A percentile compares a stretch with the other conserved stretches of the same genome.
These are phyloP conservation scores for Ilyonectria sp. DNA, from an alignment of 2,329 filamentous ascomycete species.

Conservation along the genomic window DNA sequence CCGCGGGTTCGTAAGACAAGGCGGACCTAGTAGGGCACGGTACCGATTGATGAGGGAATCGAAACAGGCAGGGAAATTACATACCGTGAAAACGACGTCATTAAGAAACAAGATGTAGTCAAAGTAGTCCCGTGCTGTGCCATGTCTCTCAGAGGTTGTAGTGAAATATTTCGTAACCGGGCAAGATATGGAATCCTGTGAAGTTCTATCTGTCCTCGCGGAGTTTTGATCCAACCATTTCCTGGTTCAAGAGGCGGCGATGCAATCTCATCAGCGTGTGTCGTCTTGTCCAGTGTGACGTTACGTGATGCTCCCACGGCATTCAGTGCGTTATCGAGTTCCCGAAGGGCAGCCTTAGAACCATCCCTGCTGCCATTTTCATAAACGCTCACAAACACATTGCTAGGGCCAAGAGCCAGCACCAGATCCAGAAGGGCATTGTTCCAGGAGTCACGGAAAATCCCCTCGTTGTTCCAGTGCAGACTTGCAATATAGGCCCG, in stretches of 20 bases:
- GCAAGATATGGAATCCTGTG: slow-evolving; percentile 79
- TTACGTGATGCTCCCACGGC: slow-evolving; percentile 65
- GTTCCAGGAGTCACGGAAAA: slow-evolving; percentile 75
- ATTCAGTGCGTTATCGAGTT: slow-evolving; percentile 69
- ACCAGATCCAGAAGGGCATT: slow-evolving; percentile 70
- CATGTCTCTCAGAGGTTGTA: slow-evolving; percentile 69
- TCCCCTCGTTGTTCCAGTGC: slow-evolving; percentile 75
- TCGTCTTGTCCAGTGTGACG: slow-evolving; percentile 69
- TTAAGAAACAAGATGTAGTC: slow-evolving; percentile 74
- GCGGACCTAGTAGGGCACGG: no score
- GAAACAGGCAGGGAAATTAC: no score
- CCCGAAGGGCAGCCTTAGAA: slow-evolving; percentile 71
- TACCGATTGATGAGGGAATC: no score
- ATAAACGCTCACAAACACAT: slow-evolving; percentile 76
- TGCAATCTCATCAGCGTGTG: slow-evolving; percentile 69
- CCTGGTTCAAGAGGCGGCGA: slow-evolving; percentile 51
- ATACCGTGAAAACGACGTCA: slow-evolving; percentile 62
- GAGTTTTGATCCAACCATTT: slow-evolving; percentile 74
- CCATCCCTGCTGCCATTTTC: slow-evolving; percentile 79
- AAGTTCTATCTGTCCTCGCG: slow-evolving; percentile 65
- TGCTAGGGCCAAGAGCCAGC: slow-evolving; percentile 69
- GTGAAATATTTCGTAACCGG: slow-evolving; percentile 72
- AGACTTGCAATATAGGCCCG: slow-evolving; percentile 76
- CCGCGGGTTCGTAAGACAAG: no score
- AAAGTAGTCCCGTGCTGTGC: slow-evolving; percentile 61